A percentile compares a stretch with the other conserved stretches of the same genome.
Evolutionary conservation across 148 eudicot species (phyloP).

Genomic region (Euryodendron excelsum): DNA sequence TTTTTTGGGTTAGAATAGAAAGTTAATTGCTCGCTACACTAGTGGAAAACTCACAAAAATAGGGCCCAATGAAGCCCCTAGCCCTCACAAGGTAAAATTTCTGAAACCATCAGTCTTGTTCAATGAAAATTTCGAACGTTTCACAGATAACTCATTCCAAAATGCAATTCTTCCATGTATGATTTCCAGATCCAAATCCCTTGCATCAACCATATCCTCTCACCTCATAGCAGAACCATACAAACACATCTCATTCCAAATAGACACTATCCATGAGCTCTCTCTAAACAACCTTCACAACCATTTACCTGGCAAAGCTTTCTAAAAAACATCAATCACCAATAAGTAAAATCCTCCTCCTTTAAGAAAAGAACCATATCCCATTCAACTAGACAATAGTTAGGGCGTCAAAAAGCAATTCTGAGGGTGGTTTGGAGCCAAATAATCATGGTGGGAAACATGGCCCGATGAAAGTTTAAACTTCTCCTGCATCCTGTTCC

Average conservation of each 20-base stretch:
- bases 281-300: background rate
- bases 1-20: too few relatives aligned
- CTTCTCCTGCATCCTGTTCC: too few relatives aligned
- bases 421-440: background rate
- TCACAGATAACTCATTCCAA: background rate
- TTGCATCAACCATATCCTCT: background rate
- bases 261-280: background rate
- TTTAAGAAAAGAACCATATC: background rate
- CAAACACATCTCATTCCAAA: background rate
- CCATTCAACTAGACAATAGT: background rate
- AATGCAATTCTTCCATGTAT: background rate
- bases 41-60: background rate
- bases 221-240: background rate
- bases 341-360: background rate
- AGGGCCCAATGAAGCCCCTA: background rate
- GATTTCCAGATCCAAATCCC: background rate
- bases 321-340: background rate
- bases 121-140: background rate
- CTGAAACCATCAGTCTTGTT: background rate
- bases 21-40: background rate
- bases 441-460: too few relatives aligned
- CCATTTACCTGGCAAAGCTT: background rate
- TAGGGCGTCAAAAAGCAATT: background rate
- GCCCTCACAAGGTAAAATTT: background rate
- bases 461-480: too few relatives aligned